Evolutionary conservation across 2,329 filamentous ascomycete genomes (phyloP).

Genomic region (Fusarium bactridioides): DNA sequence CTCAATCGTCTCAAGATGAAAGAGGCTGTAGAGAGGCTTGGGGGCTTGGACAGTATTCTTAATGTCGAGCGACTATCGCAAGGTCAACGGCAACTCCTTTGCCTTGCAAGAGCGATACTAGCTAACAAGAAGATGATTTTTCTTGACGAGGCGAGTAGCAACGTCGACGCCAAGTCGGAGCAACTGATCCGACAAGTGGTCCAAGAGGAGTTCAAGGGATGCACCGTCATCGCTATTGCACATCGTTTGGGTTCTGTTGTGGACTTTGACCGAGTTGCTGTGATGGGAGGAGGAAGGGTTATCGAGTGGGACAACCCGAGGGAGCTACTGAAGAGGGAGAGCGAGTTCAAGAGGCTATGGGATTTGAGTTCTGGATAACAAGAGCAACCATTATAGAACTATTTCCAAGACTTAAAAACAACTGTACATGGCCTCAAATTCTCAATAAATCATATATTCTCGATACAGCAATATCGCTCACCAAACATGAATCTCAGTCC

Average conservation of each 20-base stretch:
- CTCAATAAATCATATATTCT: not conserved
- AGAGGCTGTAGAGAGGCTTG: slow-evolving; percentile 39
- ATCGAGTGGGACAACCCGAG: slow-evolving; percentile 22
- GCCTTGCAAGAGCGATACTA: slow-evolving; percentile 48
- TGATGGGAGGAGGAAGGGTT: slow-evolving; percentile 11
- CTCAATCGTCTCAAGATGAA: slow-evolving; percentile 35
- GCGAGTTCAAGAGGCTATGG: slow-evolving; percentile 22
- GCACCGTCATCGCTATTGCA: slow-evolving; percentile 61
- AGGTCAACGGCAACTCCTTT: slow-evolving; percentile 57
- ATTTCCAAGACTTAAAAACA: not conserved
- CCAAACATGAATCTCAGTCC: slow-evolving; percentile 38
- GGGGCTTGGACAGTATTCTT: slow-evolving; percentile 49
- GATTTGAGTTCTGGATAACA: slow-evolving; percentile 3
- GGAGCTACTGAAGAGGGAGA: slow-evolving; percentile 8
- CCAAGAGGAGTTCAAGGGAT: slow-evolving; percentile 44
- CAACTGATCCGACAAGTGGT: slow-evolving; percentile 47
- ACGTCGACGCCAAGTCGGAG: slow-evolving; percentile 48
- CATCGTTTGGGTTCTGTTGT: slow-evolving; percentile 40
- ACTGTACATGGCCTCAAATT: not conserved
- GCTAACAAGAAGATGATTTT: slow-evolving; percentile 47
- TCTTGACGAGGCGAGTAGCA: slow-evolving; percentile 50
- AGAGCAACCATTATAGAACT: not conserved
- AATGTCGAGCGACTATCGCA: slow-evolving; percentile 46
- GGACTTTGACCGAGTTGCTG: slow-evolving; percentile 16
- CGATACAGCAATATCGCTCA: not conserved